Evolutionary conservation across 805 yeast species (phyloP), one percentile per base, ranked within the genome.

Genomic region (Cyberlindnera veronae): DNA sequence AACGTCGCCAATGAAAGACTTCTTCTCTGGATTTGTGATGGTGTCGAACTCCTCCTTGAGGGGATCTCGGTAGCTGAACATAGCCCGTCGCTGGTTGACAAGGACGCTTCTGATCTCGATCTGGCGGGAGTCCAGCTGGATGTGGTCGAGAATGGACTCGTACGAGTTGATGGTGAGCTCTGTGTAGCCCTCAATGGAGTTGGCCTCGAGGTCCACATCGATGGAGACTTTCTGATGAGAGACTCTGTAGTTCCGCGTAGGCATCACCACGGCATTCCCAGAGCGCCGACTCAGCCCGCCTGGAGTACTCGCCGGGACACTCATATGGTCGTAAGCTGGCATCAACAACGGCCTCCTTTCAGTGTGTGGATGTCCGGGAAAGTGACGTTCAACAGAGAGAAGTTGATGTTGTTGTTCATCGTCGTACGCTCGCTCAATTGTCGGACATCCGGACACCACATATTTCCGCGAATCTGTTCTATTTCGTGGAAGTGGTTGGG

Each of bases 151-250:
- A 1, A 68, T 54, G 16, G 79, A 66, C 37, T 79, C 76, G 13
- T 77, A 65, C 0, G 99, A 97, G 14, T 85, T 70, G 3, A 90
- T 68, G 2, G 93, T 83, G 23, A 93, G 64, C 55, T 90, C 97
- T 0, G 97, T 88, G 49, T 76, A 72, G 13, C 98, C 99, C 0
- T 55, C 57, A 6, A 89, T 64, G 16, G 65, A 54, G 46, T 75
- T 71, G 14, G 70, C 67, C n/a, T 79, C 72, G 31, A 90, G 66
- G 58, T 89, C 95, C 4, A 91, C 77, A 57, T 90, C 95, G 15
- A 91, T 63, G 19, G 76, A 72, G 12, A 91, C 84, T 50, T 84
- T 75, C 61, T 91, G 97, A 60, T 89, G 95, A 5, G 91, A 89
- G 17, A 91, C 74, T 53, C 75, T 79, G 59, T 85, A 79, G 22